These are phyloP conservation scores for Emmonsiellopsis sp. DNA, from an alignment of 2,329 filamentous ascomycete genomes.

Conservation along the genomic window DNA sequence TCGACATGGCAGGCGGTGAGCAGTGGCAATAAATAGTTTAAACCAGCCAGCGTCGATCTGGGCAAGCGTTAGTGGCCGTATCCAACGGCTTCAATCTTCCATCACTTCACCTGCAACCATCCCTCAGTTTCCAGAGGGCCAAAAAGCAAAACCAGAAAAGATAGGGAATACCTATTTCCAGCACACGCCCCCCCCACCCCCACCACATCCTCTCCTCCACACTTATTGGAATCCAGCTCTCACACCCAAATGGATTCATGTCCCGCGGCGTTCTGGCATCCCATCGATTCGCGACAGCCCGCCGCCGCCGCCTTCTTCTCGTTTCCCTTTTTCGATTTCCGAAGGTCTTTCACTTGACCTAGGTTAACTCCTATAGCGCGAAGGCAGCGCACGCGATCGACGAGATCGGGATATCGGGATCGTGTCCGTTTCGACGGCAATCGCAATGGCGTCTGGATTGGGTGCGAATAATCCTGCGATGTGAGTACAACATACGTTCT, in stretches of 20 bases:
- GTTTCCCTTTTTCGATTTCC: no score
- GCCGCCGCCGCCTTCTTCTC: background rate
- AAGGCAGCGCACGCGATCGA: background rate
- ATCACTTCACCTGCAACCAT: no score
- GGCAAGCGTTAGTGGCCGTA: no score
- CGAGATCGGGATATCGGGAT: background rate
- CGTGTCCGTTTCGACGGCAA: background rate
- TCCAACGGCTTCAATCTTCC: no score
- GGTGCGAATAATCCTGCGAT: background rate
- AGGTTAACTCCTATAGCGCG: background rate
- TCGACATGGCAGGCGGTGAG: no score
- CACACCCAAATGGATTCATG: conserved; percentile 3
- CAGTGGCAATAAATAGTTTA: no score
- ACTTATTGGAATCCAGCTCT: background rate
- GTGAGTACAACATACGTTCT: background rate
- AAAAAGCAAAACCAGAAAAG: no score
- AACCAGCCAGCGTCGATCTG: no score
- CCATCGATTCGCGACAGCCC: conserved; percentile 1
- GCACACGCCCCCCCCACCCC: no score
- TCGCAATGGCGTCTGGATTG: background rate
- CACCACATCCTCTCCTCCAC: no score
- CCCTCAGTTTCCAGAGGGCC: no score
- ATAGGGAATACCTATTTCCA: no score
- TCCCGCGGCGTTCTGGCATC: background rate
- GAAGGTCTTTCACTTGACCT: background rate